phyloP scores from a whole-genome alignment of 768 basidiomycete species.

The Tulasnella sp. region DNA sequence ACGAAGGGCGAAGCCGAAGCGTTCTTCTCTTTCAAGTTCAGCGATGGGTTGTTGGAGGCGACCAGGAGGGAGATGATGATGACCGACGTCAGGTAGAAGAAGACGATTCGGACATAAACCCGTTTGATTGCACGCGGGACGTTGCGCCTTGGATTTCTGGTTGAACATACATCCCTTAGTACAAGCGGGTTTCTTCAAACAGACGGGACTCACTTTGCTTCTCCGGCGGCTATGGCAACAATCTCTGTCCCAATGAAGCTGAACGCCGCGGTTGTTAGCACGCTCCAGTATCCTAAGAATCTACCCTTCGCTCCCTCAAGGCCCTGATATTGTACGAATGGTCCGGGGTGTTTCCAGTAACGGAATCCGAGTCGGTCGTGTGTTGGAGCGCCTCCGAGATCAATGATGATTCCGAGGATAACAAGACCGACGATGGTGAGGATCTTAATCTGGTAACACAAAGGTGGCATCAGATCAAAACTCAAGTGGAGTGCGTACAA shows the following conservation, averaged over 20 bases:
- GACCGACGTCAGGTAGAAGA: constrained; percentile 48
- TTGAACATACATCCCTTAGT: neutral
- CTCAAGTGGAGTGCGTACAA: neutral
- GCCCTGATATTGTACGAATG: constrained; percentile 58
- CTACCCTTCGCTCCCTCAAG: constrained; percentile 27
- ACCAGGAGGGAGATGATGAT: constrained; percentile 37
- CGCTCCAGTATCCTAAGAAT: constrained; percentile 17
- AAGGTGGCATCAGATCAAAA: neutral
- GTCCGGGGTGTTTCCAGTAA: constrained; percentile 84
- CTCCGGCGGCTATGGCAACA: constrained; percentile 80
- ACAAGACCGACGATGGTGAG: constrained; percentile 56
- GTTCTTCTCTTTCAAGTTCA: constrained; percentile 45
- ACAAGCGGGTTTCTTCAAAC: neutral
- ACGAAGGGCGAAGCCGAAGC: constrained; percentile 81
- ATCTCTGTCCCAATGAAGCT: constrained; percentile 92
- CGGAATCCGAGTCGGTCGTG: constrained; percentile 71
- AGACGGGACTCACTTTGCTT: constrained; percentile 69
- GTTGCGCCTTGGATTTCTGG: constrained; percentile 34
- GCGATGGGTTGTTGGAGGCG: constrained; percentile 50
- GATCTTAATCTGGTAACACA: constrained; percentile 10
- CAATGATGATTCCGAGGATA: constrained; percentile 57
- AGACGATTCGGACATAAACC: constrained; percentile 66
- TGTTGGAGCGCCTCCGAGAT: constrained; percentile 79
- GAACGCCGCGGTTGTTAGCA: constrained; percentile 53
- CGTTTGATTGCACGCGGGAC: constrained; percentile 58